These are phyloP conservation scores for Porcisia hertigi DNA, from an alignment of 208 protist genomes.

Conservation along the genomic window DNA sequence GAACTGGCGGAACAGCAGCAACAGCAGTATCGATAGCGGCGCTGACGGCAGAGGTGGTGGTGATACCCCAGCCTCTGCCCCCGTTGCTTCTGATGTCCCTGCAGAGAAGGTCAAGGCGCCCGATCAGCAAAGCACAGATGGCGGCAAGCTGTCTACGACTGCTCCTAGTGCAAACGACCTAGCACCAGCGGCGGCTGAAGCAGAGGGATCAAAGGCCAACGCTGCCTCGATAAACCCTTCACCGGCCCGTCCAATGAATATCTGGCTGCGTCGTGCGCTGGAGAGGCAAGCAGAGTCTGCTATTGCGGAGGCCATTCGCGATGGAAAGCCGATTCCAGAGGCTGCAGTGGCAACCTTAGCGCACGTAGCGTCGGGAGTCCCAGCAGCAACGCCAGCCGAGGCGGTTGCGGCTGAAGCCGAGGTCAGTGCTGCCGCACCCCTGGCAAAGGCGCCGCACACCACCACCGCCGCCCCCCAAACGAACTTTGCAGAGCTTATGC, in stretches of 20 bases:
- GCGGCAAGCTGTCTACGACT: neutral
- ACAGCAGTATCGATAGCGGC: neutral
- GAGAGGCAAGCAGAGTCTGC: slow-evolving; percentile 30
- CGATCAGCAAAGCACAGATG: neutral
- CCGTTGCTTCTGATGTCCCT: neutral
- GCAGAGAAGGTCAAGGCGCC: slow-evolving; percentile 1
- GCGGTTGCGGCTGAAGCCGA: neutral
- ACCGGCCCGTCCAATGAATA: slow-evolving; percentile 21
- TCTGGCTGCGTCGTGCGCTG: slow-evolving; percentile 34
- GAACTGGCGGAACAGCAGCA: slow-evolving; percentile 8
- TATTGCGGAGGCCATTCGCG: slow-evolving; percentile 18
- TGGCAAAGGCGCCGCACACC: neutral
- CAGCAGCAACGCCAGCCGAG: neutral
- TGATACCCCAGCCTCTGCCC: neutral
- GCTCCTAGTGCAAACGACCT: neutral
- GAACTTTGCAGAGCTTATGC: slow-evolving; percentile 36
- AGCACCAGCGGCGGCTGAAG: neutral
- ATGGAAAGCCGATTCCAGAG: slow-evolving; percentile 22
- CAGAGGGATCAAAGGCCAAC: neutral
- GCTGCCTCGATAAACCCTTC: neutral
- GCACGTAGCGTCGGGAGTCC: neutral
- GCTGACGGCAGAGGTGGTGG: neutral
- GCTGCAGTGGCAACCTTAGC: neutral
- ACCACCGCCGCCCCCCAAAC: slow-evolving; percentile 3
- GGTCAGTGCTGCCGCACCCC: neutral